These are phyloP conservation scores for Deuterostichococcus epilithicus DNA, from an alignment of 139 green algal genomes.

Conservation along the genomic window DNA sequence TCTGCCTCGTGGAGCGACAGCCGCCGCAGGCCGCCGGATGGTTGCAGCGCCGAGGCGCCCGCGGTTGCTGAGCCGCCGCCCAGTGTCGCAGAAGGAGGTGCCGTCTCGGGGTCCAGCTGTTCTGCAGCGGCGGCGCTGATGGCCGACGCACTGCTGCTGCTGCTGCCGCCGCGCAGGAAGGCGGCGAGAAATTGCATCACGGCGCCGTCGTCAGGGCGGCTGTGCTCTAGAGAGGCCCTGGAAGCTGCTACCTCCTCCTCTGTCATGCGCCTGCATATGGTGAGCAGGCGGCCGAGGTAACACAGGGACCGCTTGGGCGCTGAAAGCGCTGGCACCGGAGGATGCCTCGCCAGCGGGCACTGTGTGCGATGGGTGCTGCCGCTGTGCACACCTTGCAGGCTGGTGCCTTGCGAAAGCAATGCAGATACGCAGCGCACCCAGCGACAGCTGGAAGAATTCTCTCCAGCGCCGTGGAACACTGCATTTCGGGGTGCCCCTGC, in stretches of 20 bases:
- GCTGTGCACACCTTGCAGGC: neutral
- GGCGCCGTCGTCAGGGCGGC: neutral
- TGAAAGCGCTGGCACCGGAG: neutral
- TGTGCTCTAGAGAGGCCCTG: slow-evolving; percentile 10
- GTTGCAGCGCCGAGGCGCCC: too few relatives aligned
- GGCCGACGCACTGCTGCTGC: too few relatives aligned
- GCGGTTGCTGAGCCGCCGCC: neutral
- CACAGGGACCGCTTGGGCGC: too few relatives aligned
- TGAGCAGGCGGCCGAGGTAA: neutral
- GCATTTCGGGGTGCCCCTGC: slow-evolving; percentile 35
- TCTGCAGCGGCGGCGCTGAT: too few relatives aligned
- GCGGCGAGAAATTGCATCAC: neutral
- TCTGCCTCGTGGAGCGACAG: too few relatives aligned
- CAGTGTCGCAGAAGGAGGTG: too few relatives aligned
- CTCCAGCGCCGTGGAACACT: slow-evolving; percentile 2
- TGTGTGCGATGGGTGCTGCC: slow-evolving; percentile 1
- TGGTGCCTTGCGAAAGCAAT: neutral
- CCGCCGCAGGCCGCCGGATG: too few relatives aligned
- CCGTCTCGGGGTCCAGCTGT: too few relatives aligned
- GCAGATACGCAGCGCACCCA: neutral
- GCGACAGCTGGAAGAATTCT: slow-evolving; percentile 33
- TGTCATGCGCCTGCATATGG: slow-evolving; percentile 4
- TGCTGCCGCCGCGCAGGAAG: neutral
- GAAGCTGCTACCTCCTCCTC: slow-evolving; percentile 12
- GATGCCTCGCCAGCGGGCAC: neutral